phyloP scores from a whole-genome alignment of 129 eudicot species.

The Tagetes patula region DNA sequence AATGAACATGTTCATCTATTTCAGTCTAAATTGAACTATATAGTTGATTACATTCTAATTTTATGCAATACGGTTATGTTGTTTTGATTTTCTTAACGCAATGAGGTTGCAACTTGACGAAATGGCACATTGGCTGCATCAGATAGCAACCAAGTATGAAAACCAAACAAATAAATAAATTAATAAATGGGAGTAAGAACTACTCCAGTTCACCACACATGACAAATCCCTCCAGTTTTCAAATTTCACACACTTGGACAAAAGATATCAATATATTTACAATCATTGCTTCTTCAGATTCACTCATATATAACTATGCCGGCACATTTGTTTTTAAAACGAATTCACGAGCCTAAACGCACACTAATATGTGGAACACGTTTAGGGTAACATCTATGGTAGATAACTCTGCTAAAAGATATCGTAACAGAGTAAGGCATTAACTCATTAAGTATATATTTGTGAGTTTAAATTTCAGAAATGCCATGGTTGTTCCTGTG shows the following conservation, averaged over 20 bases:
- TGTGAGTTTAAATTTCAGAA: slow-evolving; percentile 36
- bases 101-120: not conserved
- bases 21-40: not conserved
- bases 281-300: slow-evolving; percentile 14
- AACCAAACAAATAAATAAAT: slow-evolving; percentile 13
- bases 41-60: not conserved
- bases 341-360: slow-evolving; percentile 16
- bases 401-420: slow-evolving; percentile 3
- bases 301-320: slow-evolving; percentile 17
- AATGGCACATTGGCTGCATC: not conserved
- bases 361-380: not conserved
- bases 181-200: not conserved
- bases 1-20: not conserved
- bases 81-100: not conserved
- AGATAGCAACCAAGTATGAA: not conserved
- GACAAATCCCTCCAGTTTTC: not conserved
- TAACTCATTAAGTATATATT: slow-evolving; percentile 1
- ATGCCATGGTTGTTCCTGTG: slow-evolving; percentile 35
- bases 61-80: not conserved
- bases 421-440: slow-evolving; percentile 10
- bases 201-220: not conserved
- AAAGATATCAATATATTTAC: slow-evolving; percentile 24
- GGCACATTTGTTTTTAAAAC: not conserved
- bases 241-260: not conserved
- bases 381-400: not conserved